Base-by-base conservation (phyloP, 352 stramenopile species). In the Globisporangium alternatum region DNA sequence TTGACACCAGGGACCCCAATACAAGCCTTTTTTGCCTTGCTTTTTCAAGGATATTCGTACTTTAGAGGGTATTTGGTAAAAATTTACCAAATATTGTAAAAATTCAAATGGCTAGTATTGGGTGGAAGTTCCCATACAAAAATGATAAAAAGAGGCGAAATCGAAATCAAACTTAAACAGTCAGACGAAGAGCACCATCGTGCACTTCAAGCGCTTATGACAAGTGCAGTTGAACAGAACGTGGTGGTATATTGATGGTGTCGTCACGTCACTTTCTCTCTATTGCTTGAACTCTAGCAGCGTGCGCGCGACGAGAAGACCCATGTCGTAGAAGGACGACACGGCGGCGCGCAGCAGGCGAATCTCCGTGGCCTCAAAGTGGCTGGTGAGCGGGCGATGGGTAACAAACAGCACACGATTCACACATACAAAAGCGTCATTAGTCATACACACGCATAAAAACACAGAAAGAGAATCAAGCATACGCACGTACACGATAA, bases 241-340 rank as follows among this genome's bases (percentile, higher is more conserved):
- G 15, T 45, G 39, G 19, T 48, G 43, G 17, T 48, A 21, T 52
- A 52, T 52, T 52, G 45, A 52, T 13, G 21, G 0, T 48, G 22
- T 19, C 19, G 15, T 9, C 5, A 22, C 5, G 5, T 22, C 43
- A 22, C 5, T n/a, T n/a, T 5, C 13, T 48, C 43, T 76, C 71
- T 78, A 88, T 78, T 91, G 80, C 62, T 94, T 92, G 63, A 96
- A 96, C 69, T 96, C 87, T 45, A 96, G 75, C 56, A 94, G 74
- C 57, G 84, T 92, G 25, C 85, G 82, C 22, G 83, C 68, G 17
- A 87, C 71, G 52, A 96, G 70, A 43, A 92, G 67, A 30, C 78
- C 76, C 85, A 96, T 96, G 56, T 96, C 87, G 65, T 94, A 96
- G 65, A 92, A 96, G 9, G 87, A 96, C 30, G 85, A 91, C 47